phyloP scores from a whole-genome alignment of 1,284 basidiomycete genomes.

The Termitomyces sp. region DNA sequence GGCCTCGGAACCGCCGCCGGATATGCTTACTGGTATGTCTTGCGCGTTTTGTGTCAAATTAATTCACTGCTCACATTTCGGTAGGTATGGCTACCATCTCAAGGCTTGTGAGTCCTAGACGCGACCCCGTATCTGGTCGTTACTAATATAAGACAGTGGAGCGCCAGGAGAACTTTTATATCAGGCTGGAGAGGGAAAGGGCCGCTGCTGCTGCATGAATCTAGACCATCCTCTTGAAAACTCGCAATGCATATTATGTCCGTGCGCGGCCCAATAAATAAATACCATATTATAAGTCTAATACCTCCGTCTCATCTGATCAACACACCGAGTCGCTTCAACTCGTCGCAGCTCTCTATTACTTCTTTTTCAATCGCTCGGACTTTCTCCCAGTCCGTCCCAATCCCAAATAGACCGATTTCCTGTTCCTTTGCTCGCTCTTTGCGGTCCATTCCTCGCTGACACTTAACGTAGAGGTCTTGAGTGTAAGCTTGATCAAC shows the following conservation, averaged over 20 bases:
- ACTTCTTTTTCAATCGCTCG: constrained; percentile 59
- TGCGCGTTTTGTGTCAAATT: constrained; percentile 16
- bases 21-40: constrained; percentile 74
- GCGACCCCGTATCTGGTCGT: constrained; percentile 3
- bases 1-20: constrained; percentile 69
- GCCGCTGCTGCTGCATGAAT: constrained; percentile 28
- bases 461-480: constrained; percentile 68
- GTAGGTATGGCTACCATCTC: constrained; percentile 78
- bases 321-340: constrained; percentile 52
- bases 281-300: constrained; percentile 18
- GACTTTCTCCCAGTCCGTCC: constrained; percentile 86
- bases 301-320: constrained; percentile 15
- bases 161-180: constrained; percentile 76
- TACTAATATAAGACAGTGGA: constrained; percentile 49
- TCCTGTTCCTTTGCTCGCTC: constrained; percentile 69
- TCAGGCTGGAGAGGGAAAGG: constrained; percentile 70
- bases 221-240: constrained; percentile 7
- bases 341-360: constrained; percentile 71
- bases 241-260: constrained; percentile 13
- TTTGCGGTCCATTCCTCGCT: constrained; percentile 56
- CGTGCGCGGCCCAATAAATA: constrained; percentile 13
- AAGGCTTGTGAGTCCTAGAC: constrained; percentile 53
- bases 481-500: constrained; percentile 73
- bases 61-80: constrained; percentile 8
- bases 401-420: constrained; percentile 83